Evolutionary conservation across 2,329 filamentous ascomycete species (phyloP), one percentile per base, ranked within the genome.

Genomic region (Alternaria rosae): DNA sequence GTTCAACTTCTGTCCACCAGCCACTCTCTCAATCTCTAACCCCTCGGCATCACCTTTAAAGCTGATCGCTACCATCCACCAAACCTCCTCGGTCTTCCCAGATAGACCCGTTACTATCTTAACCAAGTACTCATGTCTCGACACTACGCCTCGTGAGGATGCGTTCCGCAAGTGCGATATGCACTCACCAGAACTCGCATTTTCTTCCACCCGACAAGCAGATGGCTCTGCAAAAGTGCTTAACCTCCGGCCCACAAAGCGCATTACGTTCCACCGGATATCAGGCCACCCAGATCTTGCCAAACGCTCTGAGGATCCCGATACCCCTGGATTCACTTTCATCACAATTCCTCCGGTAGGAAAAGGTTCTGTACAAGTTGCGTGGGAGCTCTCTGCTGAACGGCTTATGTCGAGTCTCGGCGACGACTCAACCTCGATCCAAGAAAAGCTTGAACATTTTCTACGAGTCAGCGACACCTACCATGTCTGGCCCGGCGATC

Each of bases 71-170:
- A 62, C 56, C 20, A 62, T 62, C 56, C 30, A 59, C 23, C 56
- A 62, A 59, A 52, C 51, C 44, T 51, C 56, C 30, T 62, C 56
- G 44, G 43, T 47, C 43, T 62, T 59, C 35, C 60, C 56, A 45
- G 51, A 62, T 56, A 51, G 44, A 51, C 32, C 51, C 35, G 56
- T 62, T 52, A 62, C 56, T 55, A 62, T 62, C 28, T 59, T 62
- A 32, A 62, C 60, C 30, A 59, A 62, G 13, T 62, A 59, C 51
- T 59, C 56, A 52, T 62, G 56, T 62, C 60, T 62, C 55, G 60
- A 62, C 50, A 59, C 51, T 51, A 59, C 56, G 43, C 59, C 59
- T 58, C 42, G 50, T 54, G 43, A 59, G 55, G 60, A 59, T 47
- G 56, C 56, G 25, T 62, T 62, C 44, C 43, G 30, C 56, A 62